Evolutionary conservation across 768 basidiomycete species (phyloP).

Genomic region (Leccinum pellstonianum): DNA sequence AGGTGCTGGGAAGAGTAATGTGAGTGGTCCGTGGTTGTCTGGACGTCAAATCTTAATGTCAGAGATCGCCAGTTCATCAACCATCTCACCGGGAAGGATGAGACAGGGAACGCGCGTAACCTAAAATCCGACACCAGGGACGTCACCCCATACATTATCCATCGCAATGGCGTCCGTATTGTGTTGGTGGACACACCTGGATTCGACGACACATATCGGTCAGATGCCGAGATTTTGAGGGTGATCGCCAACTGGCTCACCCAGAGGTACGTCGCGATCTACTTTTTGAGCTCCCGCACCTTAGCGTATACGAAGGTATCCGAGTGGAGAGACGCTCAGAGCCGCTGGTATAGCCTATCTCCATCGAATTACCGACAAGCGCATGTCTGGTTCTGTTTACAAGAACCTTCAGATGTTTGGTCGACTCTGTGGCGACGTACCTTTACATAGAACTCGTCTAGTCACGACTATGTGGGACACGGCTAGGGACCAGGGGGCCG

Average conservation of each 20-base stretch:
- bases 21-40: constrained; percentile 2
- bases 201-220: constrained; percentile 21
- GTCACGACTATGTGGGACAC: constrained; percentile 41
- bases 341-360: constrained; percentile 35
- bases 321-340: constrained; percentile 1
- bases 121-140: constrained; percentile 15
- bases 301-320: constrained; percentile 7
- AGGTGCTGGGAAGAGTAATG: constrained; percentile 26
- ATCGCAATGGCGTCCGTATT: not conserved
- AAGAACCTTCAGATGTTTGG: constrained; percentile 36
- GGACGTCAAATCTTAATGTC: not conserved
- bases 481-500: constrained; percentile 12
- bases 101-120: not conserved
- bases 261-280: constrained; percentile 11
- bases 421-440: constrained; percentile 34
- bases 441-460: constrained; percentile 31
- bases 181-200: constrained; percentile 24
- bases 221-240: constrained; percentile 12
- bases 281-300: not conserved
- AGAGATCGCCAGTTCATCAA: constrained; percentile 14
- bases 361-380: constrained; percentile 36
- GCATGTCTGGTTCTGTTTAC: constrained; percentile 31
- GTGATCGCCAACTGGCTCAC: constrained; percentile 19
- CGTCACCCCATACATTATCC: constrained; percentile 6
- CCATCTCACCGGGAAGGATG: constrained; percentile 3